Percentiles rank a stretch among this genome's conserved stretches.
phyloP scores from a whole-genome alignment of 2,329 filamentous ascomycete species.

The Colletotrichum gloeosporioides region DNA sequence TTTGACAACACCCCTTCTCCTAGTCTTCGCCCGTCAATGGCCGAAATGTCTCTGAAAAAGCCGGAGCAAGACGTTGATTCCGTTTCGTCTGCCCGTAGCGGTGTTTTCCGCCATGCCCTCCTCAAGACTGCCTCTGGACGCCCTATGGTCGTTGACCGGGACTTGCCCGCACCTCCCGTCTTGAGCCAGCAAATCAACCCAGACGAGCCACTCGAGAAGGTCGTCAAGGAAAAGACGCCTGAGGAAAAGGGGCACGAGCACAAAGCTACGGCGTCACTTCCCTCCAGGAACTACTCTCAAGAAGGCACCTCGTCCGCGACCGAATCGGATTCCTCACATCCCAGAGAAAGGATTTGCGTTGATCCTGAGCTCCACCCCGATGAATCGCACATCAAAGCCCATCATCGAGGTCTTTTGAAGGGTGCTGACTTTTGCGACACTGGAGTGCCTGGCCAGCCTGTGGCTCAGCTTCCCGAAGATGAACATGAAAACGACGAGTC shows the following conservation, averaged over 20 bases:
- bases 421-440: slow-evolving; percentile 26
- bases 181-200: slow-evolving; percentile 10
- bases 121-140: slow-evolving; percentile 27
- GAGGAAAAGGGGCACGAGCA: neutral
- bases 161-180: slow-evolving; percentile 24
- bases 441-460: slow-evolving; percentile 16
- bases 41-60: slow-evolving; percentile 22
- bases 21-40: slow-evolving; percentile 33
- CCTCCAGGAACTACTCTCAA: neutral
- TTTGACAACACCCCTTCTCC: slow-evolving; percentile 39
- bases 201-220: slow-evolving; percentile 1
- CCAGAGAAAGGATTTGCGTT: slow-evolving; percentile 9
- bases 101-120: slow-evolving; percentile 25
- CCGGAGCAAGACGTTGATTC: neutral
- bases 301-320: neutral
- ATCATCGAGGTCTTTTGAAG: slow-evolving; percentile 24
- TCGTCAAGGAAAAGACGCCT: neutral
- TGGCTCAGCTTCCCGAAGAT: neutral
- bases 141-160: slow-evolving; percentile 24
- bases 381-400: slow-evolving; percentile 12
- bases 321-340: neutral
- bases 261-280: neutral
- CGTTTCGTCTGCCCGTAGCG: slow-evolving; percentile 1
- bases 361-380: slow-evolving; percentile 19
- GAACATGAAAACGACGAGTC: neutral